Evolutionary conservation across 148 eudicot species (phyloP).

Genomic region (Nepenthes gracilis): DNA sequence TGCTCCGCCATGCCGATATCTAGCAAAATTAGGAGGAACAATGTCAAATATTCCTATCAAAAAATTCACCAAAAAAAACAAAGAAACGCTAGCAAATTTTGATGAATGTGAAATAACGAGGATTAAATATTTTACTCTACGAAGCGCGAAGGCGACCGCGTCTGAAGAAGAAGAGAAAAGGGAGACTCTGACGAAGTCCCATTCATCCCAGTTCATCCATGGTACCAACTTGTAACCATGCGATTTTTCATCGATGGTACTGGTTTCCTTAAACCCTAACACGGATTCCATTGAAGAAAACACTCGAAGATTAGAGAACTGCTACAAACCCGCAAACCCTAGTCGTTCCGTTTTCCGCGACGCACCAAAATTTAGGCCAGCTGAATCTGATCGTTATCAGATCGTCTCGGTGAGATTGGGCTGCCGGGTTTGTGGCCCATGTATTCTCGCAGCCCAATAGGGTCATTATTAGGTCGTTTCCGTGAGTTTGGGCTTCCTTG

Average conservation of each 20-base stretch:
- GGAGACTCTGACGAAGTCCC: conserved; percentile 55
- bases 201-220: conserved; percentile 86
- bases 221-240: conserved; percentile 46
- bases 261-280: background rate
- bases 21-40: conserved; percentile 11
- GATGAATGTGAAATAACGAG: background rate
- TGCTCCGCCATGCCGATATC: conserved; percentile 23
- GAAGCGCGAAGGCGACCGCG: conserved; percentile 43
- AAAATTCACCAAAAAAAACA: background rate
- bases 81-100: background rate
- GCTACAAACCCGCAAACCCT: too few species aligned
- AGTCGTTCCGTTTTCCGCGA: too few species aligned
- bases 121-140: conserved; percentile 22
- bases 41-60: background rate
- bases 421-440: too few species aligned
- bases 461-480: too few species aligned
- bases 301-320: too few species aligned
- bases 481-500: too few species aligned
- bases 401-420: too few species aligned
- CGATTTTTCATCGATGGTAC: background rate
- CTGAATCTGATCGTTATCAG: background rate
- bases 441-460: too few species aligned
- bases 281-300: background rate
- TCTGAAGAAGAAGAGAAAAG: conserved; percentile 50
- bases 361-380: too few species aligned